Percentiles rank a stretch among this genome's conserved stretches.
phyloP scores from a whole-genome alignment of 805 yeast species.

The Saccharomycopsis selenospora region DNA sequence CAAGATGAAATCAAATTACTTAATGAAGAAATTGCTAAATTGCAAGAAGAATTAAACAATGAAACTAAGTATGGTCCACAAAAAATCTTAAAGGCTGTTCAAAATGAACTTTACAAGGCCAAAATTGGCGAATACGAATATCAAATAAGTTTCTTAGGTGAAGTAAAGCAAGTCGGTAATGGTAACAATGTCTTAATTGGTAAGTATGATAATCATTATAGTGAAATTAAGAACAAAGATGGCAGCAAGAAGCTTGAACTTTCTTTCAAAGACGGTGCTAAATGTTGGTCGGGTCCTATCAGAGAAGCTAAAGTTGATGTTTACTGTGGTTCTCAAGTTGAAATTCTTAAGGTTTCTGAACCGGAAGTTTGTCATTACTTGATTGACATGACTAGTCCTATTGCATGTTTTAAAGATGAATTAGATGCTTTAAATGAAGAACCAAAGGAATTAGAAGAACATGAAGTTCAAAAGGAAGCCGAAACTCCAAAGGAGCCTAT shows the following conservation, averaged over 20 bases:
- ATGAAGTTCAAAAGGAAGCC: too few relatives aligned
- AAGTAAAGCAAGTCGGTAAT: slow-evolving; percentile 47
- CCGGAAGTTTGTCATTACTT: slow-evolving; percentile 82
- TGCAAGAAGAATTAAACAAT: slow-evolving; percentile 21
- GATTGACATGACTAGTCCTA: slow-evolving; percentile 38
- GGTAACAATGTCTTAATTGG: slow-evolving; percentile 50
- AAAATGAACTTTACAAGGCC: slow-evolving; percentile 39
- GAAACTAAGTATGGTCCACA: slow-evolving; percentile 44
- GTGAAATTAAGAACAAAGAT: slow-evolving; percentile 17
- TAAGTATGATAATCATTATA: slow-evolving; percentile 21
- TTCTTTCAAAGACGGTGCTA: slow-evolving; percentile 54
- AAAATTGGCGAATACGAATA: slow-evolving; percentile 68
- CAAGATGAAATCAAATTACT: slow-evolving; percentile 21
- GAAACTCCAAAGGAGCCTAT: too few relatives aligned
- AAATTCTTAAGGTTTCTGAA: slow-evolving; percentile 65
- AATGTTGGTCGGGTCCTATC: slow-evolving; percentile 92
- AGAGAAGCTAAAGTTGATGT: slow-evolving; percentile 62
- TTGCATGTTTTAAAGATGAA: slow-evolving; percentile 31
- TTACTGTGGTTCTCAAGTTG: slow-evolving; percentile 55
- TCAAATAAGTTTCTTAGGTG: slow-evolving; percentile 49
- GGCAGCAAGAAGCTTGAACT: slow-evolving; percentile 26
- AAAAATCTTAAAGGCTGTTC: slow-evolving; percentile 56
- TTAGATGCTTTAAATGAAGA: slow-evolving; percentile 3
- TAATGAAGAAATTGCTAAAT: slow-evolving; percentile 19
- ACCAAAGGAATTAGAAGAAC: too few relatives aligned